phyloP scores from a whole-genome alignment of 2,329 filamentous ascomycete species.

The Cryphonectria naterciae region DNA sequence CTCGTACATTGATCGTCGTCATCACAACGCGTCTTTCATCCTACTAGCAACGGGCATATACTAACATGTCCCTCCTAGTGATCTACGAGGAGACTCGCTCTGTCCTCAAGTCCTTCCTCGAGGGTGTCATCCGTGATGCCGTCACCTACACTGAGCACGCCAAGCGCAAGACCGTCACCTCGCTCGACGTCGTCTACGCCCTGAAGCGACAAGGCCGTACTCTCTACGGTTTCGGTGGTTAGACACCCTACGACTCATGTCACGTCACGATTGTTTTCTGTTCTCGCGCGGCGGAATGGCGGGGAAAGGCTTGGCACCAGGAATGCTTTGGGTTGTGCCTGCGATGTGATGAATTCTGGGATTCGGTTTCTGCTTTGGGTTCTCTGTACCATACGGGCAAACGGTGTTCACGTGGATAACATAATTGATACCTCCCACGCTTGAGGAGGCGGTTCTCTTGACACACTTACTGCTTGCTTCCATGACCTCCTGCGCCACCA shows the following conservation, averaged over 20 bases:
- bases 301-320: slow-evolving; percentile 26
- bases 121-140: slow-evolving; percentile 78
- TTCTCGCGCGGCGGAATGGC: slow-evolving; percentile 20
- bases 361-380: slow-evolving; percentile 34
- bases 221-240: slow-evolving; percentile 90
- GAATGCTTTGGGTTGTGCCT: slow-evolving; percentile 32
- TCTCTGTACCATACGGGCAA: slow-evolving; percentile 34
- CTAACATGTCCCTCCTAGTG: slow-evolving; percentile 50
- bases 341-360: slow-evolving; percentile 36
- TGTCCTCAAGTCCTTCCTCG: slow-evolving; percentile 83
- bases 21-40: no score
- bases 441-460: slow-evolving; percentile 26
- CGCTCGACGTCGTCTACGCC: slow-evolving; percentile 68
- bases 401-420: slow-evolving; percentile 36
- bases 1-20: background rate
- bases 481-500: background rate
- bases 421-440: slow-evolving; percentile 33
- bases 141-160: slow-evolving; percentile 84
- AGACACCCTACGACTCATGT: slow-evolving; percentile 44
- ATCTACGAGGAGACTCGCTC: slow-evolving; percentile 84
- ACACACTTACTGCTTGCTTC: background rate
- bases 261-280: slow-evolving; percentile 31
- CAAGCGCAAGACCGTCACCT: slow-evolving; percentile 80
- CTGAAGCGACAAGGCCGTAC: slow-evolving; percentile 74
- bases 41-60: no score